Base-by-base conservation (phyloP, 2,329 filamentous ascomycete genomes). In the Taxawa tesnikishii region DNA sequence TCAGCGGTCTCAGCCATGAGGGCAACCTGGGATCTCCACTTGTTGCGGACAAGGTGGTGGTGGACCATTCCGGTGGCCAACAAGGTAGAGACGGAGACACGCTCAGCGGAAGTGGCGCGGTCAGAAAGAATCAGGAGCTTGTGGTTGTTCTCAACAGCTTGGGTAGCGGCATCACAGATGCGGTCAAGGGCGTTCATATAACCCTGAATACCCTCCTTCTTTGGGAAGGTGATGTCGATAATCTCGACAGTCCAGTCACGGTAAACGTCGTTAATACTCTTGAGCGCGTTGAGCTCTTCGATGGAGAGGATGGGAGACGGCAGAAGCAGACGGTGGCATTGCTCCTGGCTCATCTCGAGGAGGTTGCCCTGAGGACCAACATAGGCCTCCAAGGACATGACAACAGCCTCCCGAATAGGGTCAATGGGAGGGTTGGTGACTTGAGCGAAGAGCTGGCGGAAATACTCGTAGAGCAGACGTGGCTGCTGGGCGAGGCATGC, bases 361-460 rank as follows among this genome's bases (percentile, higher is more conserved):
- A 96, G 64, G 54, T 96, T 96, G 37, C 88, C 88, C 60, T 96
- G 88, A 28, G 88, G 88, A 29, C 88, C 88, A 45, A 96, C 83
- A 53, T 94, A 96, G 49, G 88, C 92, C 54, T 94, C 87, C 25
- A 96, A 65, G 34, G 88, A 94, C 88, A 96, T 96, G 58, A 96
- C 88, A 49, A 94, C 90, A 16, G 87, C 88, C 68, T 96, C 88
- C 58, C 88, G 74, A 47, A 96, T 96, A 18, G 88, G 88, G 52
- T 96, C 88, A 51, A 96, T 96, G 10, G 88, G 88, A 45, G 88
- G 88, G 59, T 96, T 96, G 40, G 88, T 96, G 55, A 96, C 88
- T 63, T 96, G 88, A 7, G 88, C 88, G 56, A 96, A 96, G 26
- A 96, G 77, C 65, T 96, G 83, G 41, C 88, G 78, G 78, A 96